Evolutionary conservation across 345 rosid species (phyloP), one percentile per base, ranked within the genome.

Genomic region (Corchorus olitorius): DNA sequence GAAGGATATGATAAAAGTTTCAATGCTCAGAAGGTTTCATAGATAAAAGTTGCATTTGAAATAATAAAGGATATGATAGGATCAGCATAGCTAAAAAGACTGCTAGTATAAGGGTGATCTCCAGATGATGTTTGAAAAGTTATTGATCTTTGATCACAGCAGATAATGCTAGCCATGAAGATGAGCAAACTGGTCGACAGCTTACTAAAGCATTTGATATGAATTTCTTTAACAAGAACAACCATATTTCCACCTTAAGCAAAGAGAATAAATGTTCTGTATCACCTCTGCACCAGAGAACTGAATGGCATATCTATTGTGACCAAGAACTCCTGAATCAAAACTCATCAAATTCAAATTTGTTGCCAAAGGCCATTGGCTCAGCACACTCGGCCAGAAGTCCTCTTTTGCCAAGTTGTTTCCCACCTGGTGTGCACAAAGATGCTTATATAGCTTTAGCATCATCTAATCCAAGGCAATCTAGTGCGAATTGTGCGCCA

Each of bases 241-340:
- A 58, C 74, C 69, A n/a, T 70, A 7, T 55, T 59, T 69, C 80
- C 58, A 37, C 70, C 65, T 78, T 77, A 69, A 75, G 68, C 77
- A 68, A 75, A 69, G 81, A 74, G 34, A 37, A 34, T 56, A 62
- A 71, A 54, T 68, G 76, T 70, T 64, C 74, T 61, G 12, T n/a
- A 52, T 37, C 80, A 65, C 73, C 66, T 70, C 43, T 66, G 66
- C 41, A 52, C 15, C 72, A 74, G 68, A 62, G 56, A 39, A 69
- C 45, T 49, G 15, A 58, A 34, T 9, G 53, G 61, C 73, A 75
- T 16, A 46, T 66, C 45, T 56, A 17, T 20, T n/a, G 35, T 37
- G 59, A 67, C 68, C 75, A 41, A 58, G 80, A 79, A 78, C n/a
- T 65, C 49, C 75, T n/a, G 63, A 77, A 48, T 48, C 45, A 33